Conservation (phyloP, 2,329 filamentous ascomycete genomes). For the Epichloe amarillans region DNA sequence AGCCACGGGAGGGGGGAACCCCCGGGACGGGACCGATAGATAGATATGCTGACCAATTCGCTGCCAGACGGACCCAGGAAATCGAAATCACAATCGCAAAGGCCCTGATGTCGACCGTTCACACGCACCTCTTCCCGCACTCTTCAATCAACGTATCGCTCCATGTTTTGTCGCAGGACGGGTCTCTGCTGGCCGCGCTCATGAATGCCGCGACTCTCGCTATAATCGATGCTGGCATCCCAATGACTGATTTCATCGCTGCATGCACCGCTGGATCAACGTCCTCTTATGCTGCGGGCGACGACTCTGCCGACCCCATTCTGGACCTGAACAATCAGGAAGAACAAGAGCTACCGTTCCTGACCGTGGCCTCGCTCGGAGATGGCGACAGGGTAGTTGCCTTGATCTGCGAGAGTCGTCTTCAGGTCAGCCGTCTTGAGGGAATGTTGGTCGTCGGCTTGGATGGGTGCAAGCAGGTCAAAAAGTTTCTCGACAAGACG, state of each 20-base stretch:
- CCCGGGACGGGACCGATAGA: no score
- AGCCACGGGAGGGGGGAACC: no score
- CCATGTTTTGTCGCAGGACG: constrained; percentile 81
- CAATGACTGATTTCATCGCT: constrained; percentile 83
- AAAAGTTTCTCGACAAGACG: constrained; percentile 68
- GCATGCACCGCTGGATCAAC: constrained; percentile 81
- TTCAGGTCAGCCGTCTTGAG: constrained; percentile 72
- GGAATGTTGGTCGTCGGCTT: constrained; percentile 87
- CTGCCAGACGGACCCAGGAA: constrained; percentile 58
- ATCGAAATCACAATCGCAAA: constrained; percentile 67
- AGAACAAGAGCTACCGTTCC: constrained; percentile 75
- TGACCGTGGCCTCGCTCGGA: constrained; percentile 75
- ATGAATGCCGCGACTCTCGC: constrained; percentile 87
- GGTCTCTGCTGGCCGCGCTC: constrained; percentile 75
- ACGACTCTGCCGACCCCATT: constrained; percentile 61
- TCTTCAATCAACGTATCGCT: constrained; percentile 72
- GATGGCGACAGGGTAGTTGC: constrained; percentile 63
- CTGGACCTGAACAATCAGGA: constrained; percentile 69
- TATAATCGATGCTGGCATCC: constrained; percentile 85
- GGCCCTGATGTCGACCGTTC: constrained; percentile 63
- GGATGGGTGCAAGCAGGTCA: constrained; percentile 80
- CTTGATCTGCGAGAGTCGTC: constrained; percentile 73
- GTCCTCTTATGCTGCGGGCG: constrained; percentile 48
- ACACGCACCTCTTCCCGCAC: constrained; percentile 82
- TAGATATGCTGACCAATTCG: background rate